Percentiles rank a stretch among this genome's conserved stretches.
These are phyloP conservation scores for Sphaerulina vaccinii DNA, from an alignment of 2,329 filamentous ascomycete species.

Conservation along the genomic window DNA sequence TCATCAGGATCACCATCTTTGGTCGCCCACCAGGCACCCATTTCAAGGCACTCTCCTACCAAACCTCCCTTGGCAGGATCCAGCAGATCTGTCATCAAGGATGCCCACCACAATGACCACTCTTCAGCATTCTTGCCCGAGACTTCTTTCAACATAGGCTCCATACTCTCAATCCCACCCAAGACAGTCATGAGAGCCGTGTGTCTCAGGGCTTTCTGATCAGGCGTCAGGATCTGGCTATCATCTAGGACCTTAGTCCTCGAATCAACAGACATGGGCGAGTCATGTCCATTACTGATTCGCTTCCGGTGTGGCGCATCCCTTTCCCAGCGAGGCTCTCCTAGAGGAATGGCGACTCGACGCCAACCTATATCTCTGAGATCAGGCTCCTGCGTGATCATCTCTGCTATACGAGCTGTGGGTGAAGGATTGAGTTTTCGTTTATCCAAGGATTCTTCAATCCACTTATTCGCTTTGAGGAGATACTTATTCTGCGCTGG, in stretches of 20 bases:
- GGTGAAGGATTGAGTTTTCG: constrained; percentile 71
- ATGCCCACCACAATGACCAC: constrained; percentile 86
- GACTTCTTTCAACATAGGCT: constrained; percentile 75
- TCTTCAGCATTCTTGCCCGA: constrained; percentile 87
- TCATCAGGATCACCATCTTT: constrained; percentile 39
- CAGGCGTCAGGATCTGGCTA: constrained; percentile 29
- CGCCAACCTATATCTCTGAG: constrained; percentile 69
- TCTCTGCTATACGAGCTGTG: constrained; percentile 73
- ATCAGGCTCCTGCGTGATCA: constrained; percentile 78
- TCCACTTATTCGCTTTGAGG: constrained; percentile 79
- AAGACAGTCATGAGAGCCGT: constrained; percentile 80
- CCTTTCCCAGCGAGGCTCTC: constrained; percentile 82
- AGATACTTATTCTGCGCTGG: constrained; percentile 78
- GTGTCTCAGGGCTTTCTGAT: constrained; percentile 70
- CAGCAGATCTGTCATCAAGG: constrained; percentile 81
- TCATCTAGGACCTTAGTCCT: not conserved
- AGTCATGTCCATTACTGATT: constrained; percentile 25
- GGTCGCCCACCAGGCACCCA: constrained; percentile 64
- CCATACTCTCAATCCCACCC: constrained; percentile 80
- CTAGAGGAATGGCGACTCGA: constrained; percentile 81
- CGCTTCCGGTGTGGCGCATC: constrained; percentile 52
- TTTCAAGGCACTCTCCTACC: constrained; percentile 79
- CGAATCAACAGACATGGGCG: constrained; percentile 23
- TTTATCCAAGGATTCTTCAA: constrained; percentile 70
- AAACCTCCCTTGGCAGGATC: constrained; percentile 69